Conservation (phyloP, 2,329 filamentous ascomycete genomes). For the Apiospora aurea region DNA sequence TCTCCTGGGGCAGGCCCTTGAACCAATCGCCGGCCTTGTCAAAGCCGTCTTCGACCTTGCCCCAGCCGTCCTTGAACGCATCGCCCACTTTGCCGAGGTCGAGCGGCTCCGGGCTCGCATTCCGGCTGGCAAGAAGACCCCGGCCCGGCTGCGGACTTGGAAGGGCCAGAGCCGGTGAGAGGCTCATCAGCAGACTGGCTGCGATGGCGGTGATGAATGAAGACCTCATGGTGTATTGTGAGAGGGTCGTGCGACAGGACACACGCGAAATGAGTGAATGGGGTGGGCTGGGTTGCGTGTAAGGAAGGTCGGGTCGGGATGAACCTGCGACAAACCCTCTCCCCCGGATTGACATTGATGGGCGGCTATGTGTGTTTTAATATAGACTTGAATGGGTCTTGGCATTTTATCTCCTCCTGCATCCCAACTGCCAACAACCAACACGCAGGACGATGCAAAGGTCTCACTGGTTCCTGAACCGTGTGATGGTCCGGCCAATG, state of each 20-base stretch:
- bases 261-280: neutral
- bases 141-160: neutral
- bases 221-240: neutral
- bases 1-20: constrained; percentile 1
- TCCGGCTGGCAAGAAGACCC: neutral
- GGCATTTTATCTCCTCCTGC: neutral
- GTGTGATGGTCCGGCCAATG: neutral
- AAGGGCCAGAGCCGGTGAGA: neutral
- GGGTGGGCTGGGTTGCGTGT: neutral
- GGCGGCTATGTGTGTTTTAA: constrained; percentile 13
- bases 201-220: neutral
- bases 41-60: constrained; percentile 10
- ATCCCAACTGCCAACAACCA: neutral
- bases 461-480: neutral
- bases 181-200: neutral
- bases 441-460: neutral
- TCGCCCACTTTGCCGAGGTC: neutral
- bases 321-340: neutral
- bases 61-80: constrained; percentile 4
- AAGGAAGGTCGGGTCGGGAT: neutral
- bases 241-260: neutral
- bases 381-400: neutral
- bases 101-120: neutral
- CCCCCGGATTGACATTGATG: neutral
- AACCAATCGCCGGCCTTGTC: constrained; percentile 18